Conservation (phyloP, 176 grass and related monocot genomes). For the Musa itinerans region DNA sequence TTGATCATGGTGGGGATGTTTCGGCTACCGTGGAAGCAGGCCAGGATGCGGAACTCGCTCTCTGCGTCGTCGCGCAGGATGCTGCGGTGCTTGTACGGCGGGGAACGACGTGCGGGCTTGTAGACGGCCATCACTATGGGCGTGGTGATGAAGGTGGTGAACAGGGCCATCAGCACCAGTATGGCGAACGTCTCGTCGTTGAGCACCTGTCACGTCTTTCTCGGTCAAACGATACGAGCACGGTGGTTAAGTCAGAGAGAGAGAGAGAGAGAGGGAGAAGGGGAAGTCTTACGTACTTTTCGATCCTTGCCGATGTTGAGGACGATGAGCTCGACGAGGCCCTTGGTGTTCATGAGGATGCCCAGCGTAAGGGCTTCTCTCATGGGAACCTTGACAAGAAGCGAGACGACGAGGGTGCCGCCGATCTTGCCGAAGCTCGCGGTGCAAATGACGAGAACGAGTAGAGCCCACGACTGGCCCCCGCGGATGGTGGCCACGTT, state of each 20-base stretch:
- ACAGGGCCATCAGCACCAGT: constrained; percentile 1
- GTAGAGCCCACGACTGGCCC: not conserved
- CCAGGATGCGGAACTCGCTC: not conserved
- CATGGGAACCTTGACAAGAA: not conserved
- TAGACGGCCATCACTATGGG: not conserved
- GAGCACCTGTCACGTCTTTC: not conserved
- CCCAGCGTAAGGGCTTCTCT: not conserved
- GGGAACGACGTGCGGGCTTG: not conserved
- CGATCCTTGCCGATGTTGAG: constrained; percentile 3
- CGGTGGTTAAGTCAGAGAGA: not conserved
- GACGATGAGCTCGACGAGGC: constrained; percentile 1
- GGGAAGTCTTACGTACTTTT: not conserved
- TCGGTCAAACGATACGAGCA: not conserved
- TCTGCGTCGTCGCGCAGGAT: not conserved
- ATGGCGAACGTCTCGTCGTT: constrained; percentile 3
- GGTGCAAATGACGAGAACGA: not conserved
- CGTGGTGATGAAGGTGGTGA: constrained; percentile 3
- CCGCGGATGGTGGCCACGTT: not conserved
- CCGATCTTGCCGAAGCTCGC: not conserved
- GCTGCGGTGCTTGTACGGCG: constrained; percentile 2
- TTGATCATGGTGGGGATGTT: constrained; percentile 5
- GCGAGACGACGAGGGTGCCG: not conserved
- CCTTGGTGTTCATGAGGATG: constrained; percentile 4
- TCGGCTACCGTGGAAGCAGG: constrained; percentile 1
- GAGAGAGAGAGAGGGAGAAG: not conserved